Conservation (phyloP, 768 basidiomycete genomes). For the Crucibulum laeve region DNA sequence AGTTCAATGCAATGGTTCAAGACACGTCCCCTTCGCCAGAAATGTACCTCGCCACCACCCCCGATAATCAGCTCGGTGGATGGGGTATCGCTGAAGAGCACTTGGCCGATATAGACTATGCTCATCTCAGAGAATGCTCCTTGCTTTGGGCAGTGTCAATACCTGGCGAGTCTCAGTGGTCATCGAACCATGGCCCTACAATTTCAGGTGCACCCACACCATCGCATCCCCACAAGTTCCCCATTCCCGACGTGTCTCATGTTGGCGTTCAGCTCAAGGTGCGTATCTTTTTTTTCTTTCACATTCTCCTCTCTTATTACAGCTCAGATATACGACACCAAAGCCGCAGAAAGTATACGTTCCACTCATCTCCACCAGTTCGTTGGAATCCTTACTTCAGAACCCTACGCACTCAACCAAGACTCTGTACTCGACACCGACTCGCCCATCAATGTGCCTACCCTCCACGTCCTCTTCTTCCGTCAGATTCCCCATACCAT, state of each 20-base stretch:
- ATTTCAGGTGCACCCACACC: conserved; percentile 3
- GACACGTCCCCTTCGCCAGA: conserved; percentile 74
- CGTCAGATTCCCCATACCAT: conserved; percentile 34
- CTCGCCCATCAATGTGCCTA: conserved; percentile 42
- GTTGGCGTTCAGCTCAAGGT: conserved; percentile 77
- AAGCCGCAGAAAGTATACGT: conserved; percentile 41
- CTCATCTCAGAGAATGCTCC: conserved; percentile 55
- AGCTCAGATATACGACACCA: conserved; percentile 53
- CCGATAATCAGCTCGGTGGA: conserved; percentile 52
- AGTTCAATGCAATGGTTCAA: conserved; percentile 77
- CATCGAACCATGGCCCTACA: conserved; percentile 1
- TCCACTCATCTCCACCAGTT: conserved; percentile 64
- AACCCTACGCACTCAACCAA: conserved; percentile 42
- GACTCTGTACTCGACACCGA: neutral
- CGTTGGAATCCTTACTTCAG: conserved; percentile 67
- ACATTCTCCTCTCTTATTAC: neutral
- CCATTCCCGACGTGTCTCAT: conserved; percentile 46
- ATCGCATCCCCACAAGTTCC: conserved; percentile 57
- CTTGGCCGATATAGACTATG: conserved; percentile 34
- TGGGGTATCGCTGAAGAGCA: conserved; percentile 58
- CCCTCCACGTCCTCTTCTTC: conserved; percentile 65
- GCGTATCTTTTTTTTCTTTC: neutral
- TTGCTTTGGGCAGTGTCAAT: conserved; percentile 73
- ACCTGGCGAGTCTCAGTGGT: conserved; percentile 67
- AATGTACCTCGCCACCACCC: conserved; percentile 56